A percentile compares a stretch with the other conserved stretches of the same genome.
Evolutionary conservation across 2,329 filamentous ascomycete genomes (phyloP).

Genomic region (Orbilia brochopaga): DNA sequence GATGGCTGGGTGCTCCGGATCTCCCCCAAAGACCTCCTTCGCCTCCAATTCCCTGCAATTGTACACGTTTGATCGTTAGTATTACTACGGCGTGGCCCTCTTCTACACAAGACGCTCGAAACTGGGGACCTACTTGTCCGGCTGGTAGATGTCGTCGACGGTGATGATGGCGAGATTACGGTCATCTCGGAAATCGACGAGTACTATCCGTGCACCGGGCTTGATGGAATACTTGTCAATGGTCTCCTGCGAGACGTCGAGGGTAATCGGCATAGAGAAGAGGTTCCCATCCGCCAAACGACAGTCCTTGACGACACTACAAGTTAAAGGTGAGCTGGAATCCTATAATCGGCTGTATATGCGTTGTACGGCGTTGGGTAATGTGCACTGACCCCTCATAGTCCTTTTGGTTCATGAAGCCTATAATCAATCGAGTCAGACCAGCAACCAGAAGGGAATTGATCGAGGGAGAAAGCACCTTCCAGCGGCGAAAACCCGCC

Average conservation of each 20-base stretch:
- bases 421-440: conserved; percentile 60
- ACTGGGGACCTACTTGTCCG: conserved; percentile 76
- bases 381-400: conserved; percentile 79
- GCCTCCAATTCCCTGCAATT: conserved; percentile 78
- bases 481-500: conserved; percentile 97
- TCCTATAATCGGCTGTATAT: background rate
- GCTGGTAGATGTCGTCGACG: conserved; percentile 91
- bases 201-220: conserved; percentile 79
- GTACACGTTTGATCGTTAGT: background rate
- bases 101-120: background rate
- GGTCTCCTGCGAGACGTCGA: conserved; percentile 78
- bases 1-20: conserved; percentile 88
- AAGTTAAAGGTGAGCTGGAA: conserved; percentile 53
- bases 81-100: background rate
- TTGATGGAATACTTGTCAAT: conserved; percentile 78
- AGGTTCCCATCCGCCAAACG: conserved; percentile 86
- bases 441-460: background rate
- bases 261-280: conserved; percentile 95
- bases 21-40: conserved; percentile 90
- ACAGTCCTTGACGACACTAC: conserved; percentile 83
- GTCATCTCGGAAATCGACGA: conserved; percentile 96
- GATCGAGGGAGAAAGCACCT: conserved; percentile 64
- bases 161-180: conserved; percentile 94
- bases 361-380: no score
- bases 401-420: conserved; percentile 96